phyloP scores from a whole-genome alignment of 2,329 filamentous ascomycete genomes.

The Xylariaceae sp. region DNA sequence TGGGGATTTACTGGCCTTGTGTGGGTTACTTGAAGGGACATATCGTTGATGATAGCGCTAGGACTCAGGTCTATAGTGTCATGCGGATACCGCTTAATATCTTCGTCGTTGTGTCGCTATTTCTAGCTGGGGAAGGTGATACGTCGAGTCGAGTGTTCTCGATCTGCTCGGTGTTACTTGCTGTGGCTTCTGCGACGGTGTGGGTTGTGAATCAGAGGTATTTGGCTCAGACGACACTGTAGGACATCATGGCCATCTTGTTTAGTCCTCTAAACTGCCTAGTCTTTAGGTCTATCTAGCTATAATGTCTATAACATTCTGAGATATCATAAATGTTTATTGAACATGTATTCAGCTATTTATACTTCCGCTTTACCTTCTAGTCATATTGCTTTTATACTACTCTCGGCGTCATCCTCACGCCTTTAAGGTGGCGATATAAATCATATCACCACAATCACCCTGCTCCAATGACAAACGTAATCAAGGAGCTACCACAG shows the following conservation, averaged over 20 bases:
- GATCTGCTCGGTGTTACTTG: slow-evolving; percentile 26
- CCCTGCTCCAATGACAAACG: no score
- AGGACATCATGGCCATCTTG: no score
- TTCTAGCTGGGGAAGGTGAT: slow-evolving; percentile 38
- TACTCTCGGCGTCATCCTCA: no score
- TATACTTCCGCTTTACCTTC: no score
- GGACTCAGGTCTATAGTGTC: slow-evolving; percentile 53
- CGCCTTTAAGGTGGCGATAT: no score
- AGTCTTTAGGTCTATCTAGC: background rate
- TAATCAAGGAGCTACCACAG: no score
- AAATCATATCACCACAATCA: no score
- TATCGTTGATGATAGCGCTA: slow-evolving; percentile 44
- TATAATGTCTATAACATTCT: no score
- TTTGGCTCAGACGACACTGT: slow-evolving; percentile 19
- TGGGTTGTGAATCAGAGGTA: slow-evolving; percentile 24
- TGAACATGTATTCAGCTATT: no score
- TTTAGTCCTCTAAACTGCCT: background rate
- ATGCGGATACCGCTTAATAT: slow-evolving; percentile 49
- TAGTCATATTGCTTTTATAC: no score
- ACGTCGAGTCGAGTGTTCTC: slow-evolving; percentile 24
- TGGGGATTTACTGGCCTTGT: slow-evolving; percentile 55
- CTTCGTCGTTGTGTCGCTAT: slow-evolving; percentile 40
- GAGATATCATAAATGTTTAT: no score
- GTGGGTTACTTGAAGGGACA: slow-evolving; percentile 49
- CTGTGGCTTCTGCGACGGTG: slow-evolving; percentile 23